Conservation (phyloP, 1,284 basidiomycete species). For the Tilletia setariae region DNA sequence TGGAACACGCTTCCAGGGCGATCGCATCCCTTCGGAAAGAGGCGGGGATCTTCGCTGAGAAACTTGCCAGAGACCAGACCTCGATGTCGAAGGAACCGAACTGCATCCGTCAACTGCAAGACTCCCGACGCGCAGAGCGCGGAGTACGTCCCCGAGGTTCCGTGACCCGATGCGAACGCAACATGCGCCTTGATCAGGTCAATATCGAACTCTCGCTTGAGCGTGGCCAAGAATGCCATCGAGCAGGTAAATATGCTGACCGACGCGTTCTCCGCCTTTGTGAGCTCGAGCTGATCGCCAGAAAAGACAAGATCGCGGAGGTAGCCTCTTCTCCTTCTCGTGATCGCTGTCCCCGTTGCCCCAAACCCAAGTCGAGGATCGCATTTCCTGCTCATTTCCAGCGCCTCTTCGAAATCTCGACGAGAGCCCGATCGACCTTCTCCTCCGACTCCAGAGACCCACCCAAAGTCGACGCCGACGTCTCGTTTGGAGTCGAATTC, state of each 20-base stretch:
- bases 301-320: slow-evolving; percentile 27
- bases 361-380: slow-evolving; percentile 29
- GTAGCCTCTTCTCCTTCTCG: slow-evolving; percentile 35
- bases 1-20: slow-evolving; percentile 49
- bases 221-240: slow-evolving; percentile 45
- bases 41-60: slow-evolving; percentile 35
- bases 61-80: slow-evolving; percentile 41
- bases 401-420: slow-evolving; percentile 39
- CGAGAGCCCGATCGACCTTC: not conserved
- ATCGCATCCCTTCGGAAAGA: slow-evolving; percentile 47
- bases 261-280: slow-evolving; percentile 48
- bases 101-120: slow-evolving; percentile 38
- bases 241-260: slow-evolving; percentile 48
- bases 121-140: slow-evolving; percentile 42
- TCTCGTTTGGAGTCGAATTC: slow-evolving; percentile 16
- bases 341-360: slow-evolving; percentile 31
- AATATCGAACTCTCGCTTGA: slow-evolving; percentile 45
- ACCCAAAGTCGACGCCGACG: slow-evolving; percentile 3
- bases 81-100: slow-evolving; percentile 44
- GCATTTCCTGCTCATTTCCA: slow-evolving; percentile 33
- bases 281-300: slow-evolving; percentile 51
- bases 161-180: slow-evolving; percentile 45
- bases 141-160: slow-evolving; percentile 45
- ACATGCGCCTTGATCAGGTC: slow-evolving; percentile 47
- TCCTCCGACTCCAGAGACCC: not conserved